A percentile compares a stretch with the other conserved stretches of the same genome.
These are phyloP conservation scores for Bryum argenteum DNA, from an alignment of 225 moss, liverwort and hornwort species.

Conservation along the genomic window DNA sequence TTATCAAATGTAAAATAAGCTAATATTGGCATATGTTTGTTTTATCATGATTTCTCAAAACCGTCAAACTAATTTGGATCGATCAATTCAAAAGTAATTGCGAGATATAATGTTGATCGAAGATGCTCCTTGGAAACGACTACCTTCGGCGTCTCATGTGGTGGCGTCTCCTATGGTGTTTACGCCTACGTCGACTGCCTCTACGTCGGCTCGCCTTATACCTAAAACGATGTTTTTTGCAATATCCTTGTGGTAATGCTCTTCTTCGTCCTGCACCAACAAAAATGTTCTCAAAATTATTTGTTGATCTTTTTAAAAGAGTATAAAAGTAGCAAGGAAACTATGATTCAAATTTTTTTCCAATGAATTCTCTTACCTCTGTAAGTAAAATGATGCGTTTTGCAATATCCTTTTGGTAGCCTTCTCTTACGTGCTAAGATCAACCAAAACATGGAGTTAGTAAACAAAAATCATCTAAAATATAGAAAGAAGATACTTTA, in stretches of 20 bases:
- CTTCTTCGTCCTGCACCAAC: too few species aligned
- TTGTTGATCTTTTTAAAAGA: too few species aligned
- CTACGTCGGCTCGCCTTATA: neutral
- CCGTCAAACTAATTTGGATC: neutral
- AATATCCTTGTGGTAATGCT: too few species aligned
- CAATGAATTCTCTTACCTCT: rapidly evolving
- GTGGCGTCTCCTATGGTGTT: neutral
- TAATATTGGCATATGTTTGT: neutral
- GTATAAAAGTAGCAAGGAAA: too few species aligned
- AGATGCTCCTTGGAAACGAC: neutral
- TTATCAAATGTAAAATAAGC: neutral
- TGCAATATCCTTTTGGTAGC: rapidly evolving
- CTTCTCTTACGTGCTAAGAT: neutral
- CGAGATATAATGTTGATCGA: neutral
- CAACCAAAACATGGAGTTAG: neutral
- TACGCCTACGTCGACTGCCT: neutral
- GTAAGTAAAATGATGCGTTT: rapidly evolving
- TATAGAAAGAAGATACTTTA: too few species aligned
- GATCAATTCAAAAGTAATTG: neutral
- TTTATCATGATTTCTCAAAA: neutral
- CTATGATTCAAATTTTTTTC: too few species aligned
- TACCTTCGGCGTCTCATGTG: neutral
- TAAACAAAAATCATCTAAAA: neutral
- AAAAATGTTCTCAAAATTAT: too few species aligned
- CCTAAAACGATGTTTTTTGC: too few species aligned